Evolutionary conservation across 208 protist genomes (phyloP).

Genomic region (Leishmania guyanensis): DNA sequence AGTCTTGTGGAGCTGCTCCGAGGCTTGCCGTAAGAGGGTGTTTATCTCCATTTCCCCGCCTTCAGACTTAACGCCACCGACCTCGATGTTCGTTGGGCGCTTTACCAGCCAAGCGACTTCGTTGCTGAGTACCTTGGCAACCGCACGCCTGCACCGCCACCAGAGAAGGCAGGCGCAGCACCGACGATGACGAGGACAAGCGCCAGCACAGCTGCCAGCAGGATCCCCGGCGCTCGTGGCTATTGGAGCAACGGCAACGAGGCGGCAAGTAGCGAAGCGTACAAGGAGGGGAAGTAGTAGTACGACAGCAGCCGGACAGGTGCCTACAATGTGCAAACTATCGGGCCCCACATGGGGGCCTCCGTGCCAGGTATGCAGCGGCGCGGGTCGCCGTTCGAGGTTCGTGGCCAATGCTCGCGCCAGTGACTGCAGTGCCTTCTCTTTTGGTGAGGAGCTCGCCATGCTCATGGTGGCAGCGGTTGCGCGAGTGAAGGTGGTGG

Average conservation of each 20-base stretch:
- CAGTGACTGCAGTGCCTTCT: conserved; percentile 22
- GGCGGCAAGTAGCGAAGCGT: too few relatives aligned
- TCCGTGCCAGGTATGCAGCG: conserved; percentile 8
- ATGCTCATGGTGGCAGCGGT: conserved; percentile 7
- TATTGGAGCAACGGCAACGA: too few relatives aligned
- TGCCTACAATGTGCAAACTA: neutral
- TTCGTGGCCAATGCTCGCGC: conserved; percentile 2
- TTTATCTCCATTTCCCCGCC: conserved; percentile 18
- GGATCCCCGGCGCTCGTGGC: too few relatives aligned
- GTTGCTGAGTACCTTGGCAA: conserved; percentile 14
- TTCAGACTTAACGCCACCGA: conserved; percentile 15
- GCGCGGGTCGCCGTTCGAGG: neutral
- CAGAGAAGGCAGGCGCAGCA: neutral
- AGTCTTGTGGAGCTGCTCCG: neutral
- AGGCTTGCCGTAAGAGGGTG: conserved; percentile 7
- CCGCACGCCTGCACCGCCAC: neutral
- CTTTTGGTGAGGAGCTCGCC: conserved; percentile 10
- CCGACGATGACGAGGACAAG: neutral
- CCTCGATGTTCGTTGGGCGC: conserved; percentile 17
- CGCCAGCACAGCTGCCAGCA: too few relatives aligned
- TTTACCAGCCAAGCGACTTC: conserved; percentile 11
- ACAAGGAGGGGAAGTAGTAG: neutral
- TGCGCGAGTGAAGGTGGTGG: conserved; percentile 7
- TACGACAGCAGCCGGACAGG: neutral
- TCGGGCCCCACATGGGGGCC: neutral